These are phyloP conservation scores for Hordeum vulgare DNA, from an alignment of 176 grass and related monocot species.

Conservation along the genomic window MorexV3_pseudomolecules_assembly NC_058522.1:563496017-563496516, in stretches of 20 bases:
- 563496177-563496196: background rate
- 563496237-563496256: slow-evolving; percentile 5
- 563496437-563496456: background rate
- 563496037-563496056: background rate
- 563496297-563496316: background rate
- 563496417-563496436: background rate
- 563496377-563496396: background rate
- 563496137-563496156: background rate
- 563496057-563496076: background rate
- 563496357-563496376: background rate
- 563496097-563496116: background rate
- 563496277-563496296: background rate
- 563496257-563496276: background rate
- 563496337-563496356: background rate
- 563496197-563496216: background rate
- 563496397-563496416: background rate
- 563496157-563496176: background rate
- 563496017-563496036: slow-evolving; percentile 1
- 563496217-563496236: background rate
- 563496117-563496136: background rate
- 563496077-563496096: background rate
- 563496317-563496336: background rate
- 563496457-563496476: background rate
- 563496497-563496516: background rate
- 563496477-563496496: background rate